These are phyloP conservation scores for Solanum etuberosum DNA, from an alignment of 257 asterid genomes.

Conservation along the genomic window DNA sequence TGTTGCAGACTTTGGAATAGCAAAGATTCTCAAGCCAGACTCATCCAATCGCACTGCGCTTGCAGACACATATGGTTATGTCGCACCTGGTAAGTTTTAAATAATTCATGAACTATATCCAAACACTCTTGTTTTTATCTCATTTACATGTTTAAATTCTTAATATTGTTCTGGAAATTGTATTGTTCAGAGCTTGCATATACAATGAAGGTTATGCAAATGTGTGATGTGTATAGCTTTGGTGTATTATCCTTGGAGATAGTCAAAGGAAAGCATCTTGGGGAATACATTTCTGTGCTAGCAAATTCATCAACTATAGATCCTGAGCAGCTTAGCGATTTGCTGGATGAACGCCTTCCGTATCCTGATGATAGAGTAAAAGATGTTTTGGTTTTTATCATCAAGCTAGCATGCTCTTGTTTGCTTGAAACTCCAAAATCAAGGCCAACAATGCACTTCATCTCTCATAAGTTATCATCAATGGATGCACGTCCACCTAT, in stretches of 20 bases:
- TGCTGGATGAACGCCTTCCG: not conserved
- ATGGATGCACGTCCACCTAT: not conserved
- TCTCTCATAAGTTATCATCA: not conserved
- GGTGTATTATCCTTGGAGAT: not conserved
- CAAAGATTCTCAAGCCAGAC: not conserved
- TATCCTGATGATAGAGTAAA: not conserved
- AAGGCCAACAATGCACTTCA: not conserved
- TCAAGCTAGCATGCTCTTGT: not conserved
- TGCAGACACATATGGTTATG: not conserved
- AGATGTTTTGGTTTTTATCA: not conserved
- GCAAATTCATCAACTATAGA: not conserved
- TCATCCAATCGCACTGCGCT: not conserved
- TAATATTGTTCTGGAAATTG: not conserved
- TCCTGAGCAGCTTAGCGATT: not conserved
- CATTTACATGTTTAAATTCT: not conserved
- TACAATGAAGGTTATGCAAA: not conserved
- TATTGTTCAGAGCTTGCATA: not conserved
- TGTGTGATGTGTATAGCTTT: conserved; percentile 1
- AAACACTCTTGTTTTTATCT: not conserved
- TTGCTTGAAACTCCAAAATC: not conserved
- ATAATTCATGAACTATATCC: not conserved
- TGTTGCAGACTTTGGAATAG: not conserved
- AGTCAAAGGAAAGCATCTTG: not conserved
- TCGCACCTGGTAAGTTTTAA: not conserved
- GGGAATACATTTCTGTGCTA: not conserved